These are phyloP conservation scores for Blastocystis sp. DNA, from an alignment of 352 stramenopile species.

Conservation along the genomic window DNA sequence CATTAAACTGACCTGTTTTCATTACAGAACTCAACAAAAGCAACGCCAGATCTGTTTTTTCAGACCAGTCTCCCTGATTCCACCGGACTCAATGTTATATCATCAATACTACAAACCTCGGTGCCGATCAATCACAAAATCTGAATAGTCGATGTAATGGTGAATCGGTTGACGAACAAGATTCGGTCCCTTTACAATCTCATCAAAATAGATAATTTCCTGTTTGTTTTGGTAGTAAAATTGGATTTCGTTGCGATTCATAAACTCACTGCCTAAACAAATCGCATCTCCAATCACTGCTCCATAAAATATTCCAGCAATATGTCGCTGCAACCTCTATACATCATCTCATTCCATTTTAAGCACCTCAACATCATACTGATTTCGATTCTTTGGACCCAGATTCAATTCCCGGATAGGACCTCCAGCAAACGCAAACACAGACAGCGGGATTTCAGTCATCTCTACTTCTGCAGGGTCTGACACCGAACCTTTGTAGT, in stretches of 20 bases:
- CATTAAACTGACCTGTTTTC: neutral
- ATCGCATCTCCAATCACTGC: conserved; percentile 28
- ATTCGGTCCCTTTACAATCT: neutral
- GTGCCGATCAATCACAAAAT: conserved; percentile 20
- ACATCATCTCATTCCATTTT: neutral
- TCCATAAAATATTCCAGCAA: conserved; percentile 18
- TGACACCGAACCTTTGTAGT: neutral
- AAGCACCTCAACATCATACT: neutral
- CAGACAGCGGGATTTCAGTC: neutral
- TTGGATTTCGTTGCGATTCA: neutral
- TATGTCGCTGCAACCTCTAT: neutral
- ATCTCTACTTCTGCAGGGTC: conserved; percentile 9
- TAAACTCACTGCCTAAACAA: conserved; percentile 28
- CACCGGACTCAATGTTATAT: neutral
- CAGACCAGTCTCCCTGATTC: conserved; percentile 13
- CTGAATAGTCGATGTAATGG: neutral
- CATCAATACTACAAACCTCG: neutral
- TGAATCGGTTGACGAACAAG: neutral
- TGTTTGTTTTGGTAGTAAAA: conserved; percentile 25
- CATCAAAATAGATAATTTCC: neutral
- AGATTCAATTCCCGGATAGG: neutral
- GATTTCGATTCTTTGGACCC: conserved; percentile 4
- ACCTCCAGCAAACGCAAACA: conserved; percentile 19
- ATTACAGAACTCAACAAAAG: conserved; percentile 8
- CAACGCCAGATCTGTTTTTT: conserved; percentile 43